Evolutionary conservation across 192 early-diverging fungal species (phyloP), one percentile per base, ranked within the genome.

Genomic region (Thamnidium elegans): DNA sequence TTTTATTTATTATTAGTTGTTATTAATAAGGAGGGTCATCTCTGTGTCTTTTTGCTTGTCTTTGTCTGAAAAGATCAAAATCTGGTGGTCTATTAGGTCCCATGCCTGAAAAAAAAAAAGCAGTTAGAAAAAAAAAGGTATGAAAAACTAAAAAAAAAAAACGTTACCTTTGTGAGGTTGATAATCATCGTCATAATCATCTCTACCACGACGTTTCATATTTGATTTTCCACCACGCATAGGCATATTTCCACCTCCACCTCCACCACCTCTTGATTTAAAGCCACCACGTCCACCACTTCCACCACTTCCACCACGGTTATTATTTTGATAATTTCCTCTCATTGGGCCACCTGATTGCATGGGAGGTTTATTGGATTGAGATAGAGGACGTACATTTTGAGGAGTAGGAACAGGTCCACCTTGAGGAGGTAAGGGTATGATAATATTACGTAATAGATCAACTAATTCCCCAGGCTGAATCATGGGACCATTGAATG

Each of bases 41-140:
- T 56, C 73, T 47, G 23, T 70, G 73, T 64, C 73, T 45, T 50
- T 75, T 75, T 15, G 47, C 63, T 44, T 84, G 82, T 55, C 82
- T 60, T 26, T 70, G 59, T 44, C 82, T 66, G 56, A 81, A 84
- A 3, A 84, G 47, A 62, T 84, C 82, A 62, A 72, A 81, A 58
- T 84, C 82, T 19, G 82, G 82, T 15, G 82, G 79, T 31, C 82
- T 67, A 53, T 84, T 84, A 19, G 79, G 78, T 10, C 82, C 82
- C 30, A 75, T 75, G 19, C 73, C 72, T 73, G 54, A 10, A 32
- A 11, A 15, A 58, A 39, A 39, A 10, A 39, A 39, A 39, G 5
- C 9, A 1, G 36, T 26, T 26, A 26, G 26, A 26, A 26, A 26
- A 26, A 26, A 26, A 26, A 26, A 26, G 26, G 26, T 1, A 2